A percentile compares a stretch with the other conserved stretches of the same genome.
Evolutionary conservation across 352 stramenopile species (phyloP).

Genomic region (Globisporangium orthogonon): DNA sequence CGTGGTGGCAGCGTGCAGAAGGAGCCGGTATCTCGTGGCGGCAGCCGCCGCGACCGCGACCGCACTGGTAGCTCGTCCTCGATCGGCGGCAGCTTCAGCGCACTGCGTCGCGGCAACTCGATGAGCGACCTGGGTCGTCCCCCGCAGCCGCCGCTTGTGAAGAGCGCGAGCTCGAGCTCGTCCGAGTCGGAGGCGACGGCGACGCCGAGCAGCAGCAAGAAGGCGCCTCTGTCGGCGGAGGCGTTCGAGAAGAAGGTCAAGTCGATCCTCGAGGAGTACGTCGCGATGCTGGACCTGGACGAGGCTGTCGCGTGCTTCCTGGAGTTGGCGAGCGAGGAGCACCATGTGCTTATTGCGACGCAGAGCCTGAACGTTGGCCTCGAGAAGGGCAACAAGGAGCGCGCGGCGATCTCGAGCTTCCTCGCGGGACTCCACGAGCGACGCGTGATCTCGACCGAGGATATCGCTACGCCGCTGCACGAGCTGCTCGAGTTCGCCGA

Average conservation of each 20-base stretch:
- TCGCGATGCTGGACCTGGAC: constrained; percentile 80
- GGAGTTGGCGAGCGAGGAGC: constrained; percentile 45
- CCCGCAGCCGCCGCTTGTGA: constrained; percentile 16
- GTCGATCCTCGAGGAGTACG: constrained; percentile 81
- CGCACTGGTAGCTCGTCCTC: constrained; percentile 55
- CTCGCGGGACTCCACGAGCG: constrained; percentile 44
- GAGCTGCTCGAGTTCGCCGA: constrained; percentile 71
- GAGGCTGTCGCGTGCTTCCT: constrained; percentile 47
- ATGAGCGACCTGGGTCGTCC: constrained; percentile 21
- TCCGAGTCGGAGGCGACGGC: constrained; percentile 2
- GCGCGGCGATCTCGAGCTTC: constrained; percentile 41
- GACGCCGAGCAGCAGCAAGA: constrained; percentile 1
- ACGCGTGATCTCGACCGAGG: constrained; percentile 35
- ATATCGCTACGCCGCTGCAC: constrained; percentile 31
- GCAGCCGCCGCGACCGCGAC: constrained; percentile 33
- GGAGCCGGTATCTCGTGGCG: constrained; percentile 11
- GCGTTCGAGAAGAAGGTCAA: constrained; percentile 84
- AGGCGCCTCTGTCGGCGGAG: constrained; percentile 29
- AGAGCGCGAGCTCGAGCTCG: constrained; percentile 8
- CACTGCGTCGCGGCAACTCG: constrained; percentile 12
- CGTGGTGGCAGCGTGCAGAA: constrained; percentile 17
- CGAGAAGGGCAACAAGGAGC: constrained; percentile 65
- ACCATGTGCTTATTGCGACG: constrained; percentile 43
- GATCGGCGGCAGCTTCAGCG: constrained; percentile 7
- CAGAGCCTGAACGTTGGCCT: constrained; percentile 60